Conservation (phyloP, 2,329 filamentous ascomycete genomes). For the Metarhizium anisopliae region DNA sequence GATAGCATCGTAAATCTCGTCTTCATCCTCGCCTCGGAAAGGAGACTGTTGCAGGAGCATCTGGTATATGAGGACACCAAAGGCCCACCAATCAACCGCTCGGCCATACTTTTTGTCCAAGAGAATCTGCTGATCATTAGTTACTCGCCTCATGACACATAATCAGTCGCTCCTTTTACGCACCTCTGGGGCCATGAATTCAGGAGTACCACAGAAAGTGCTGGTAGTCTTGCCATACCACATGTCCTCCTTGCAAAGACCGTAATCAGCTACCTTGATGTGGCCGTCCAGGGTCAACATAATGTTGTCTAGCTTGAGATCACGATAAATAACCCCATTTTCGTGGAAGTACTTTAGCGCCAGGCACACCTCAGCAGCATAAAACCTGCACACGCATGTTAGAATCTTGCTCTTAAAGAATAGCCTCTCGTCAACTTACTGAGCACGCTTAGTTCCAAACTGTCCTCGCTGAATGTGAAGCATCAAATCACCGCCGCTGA, state of each 20-base stretch:
- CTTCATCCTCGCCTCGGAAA: slow-evolving; percentile 97
- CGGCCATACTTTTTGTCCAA: slow-evolving; percentile 97
- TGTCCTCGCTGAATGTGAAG: slow-evolving; percentile 95
- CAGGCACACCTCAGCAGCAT: slow-evolving; percentile 93
- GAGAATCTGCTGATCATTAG: slow-evolving; percentile 56
- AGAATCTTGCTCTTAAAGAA: not conserved
- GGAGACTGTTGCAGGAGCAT: slow-evolving; percentile 99
- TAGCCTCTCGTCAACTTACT: slow-evolving; percentile 49
- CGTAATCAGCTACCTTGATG: slow-evolving; percentile 98
- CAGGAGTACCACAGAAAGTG: slow-evolving; percentile 98
- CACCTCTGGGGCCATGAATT: slow-evolving; percentile 99
- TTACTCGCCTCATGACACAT: not conserved
- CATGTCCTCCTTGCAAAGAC: slow-evolving; percentile 99
- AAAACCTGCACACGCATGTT: slow-evolving; percentile 55
- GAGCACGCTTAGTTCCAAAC: slow-evolving; percentile 90
- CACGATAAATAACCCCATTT: slow-evolving; percentile 97
- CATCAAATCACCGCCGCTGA: slow-evolving; percentile 97
- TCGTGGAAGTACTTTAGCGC: slow-evolving; percentile 99
- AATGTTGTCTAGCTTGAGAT: slow-evolving; percentile 90
- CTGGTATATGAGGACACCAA: slow-evolving; percentile 97
- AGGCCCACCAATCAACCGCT: slow-evolving; percentile 99
- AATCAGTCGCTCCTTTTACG: slow-evolving; percentile 2
- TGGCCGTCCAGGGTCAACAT: slow-evolving; percentile 90
- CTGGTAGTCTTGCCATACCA: slow-evolving; percentile 96
- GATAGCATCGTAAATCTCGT: slow-evolving; percentile 98